Conservation (phyloP, 805 yeast species). For the Lipomyces oligophaga region DNA sequence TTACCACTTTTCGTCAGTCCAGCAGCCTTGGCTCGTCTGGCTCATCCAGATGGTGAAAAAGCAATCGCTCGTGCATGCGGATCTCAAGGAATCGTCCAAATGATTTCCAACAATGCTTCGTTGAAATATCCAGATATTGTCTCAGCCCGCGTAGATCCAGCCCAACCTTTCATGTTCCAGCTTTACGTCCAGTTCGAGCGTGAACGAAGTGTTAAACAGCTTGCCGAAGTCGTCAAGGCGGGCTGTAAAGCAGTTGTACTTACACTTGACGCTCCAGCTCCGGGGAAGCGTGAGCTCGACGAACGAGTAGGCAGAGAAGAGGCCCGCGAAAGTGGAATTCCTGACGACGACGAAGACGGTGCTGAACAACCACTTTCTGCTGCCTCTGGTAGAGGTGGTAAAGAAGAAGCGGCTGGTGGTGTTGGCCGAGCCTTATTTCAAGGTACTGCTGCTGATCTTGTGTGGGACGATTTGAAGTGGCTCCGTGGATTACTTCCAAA, state of each 20-base stretch:
- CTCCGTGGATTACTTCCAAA: slow-evolving; percentile 24
- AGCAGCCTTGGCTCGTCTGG: slow-evolving; percentile 46
- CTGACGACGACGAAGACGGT: slow-evolving; percentile 13
- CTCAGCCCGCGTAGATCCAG: slow-evolving; percentile 35
- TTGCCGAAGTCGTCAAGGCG: slow-evolving; percentile 42
- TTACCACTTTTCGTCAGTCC: slow-evolving; percentile 50
- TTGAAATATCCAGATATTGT: slow-evolving; percentile 44
- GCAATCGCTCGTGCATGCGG: slow-evolving; percentile 44
- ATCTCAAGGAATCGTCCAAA: slow-evolving; percentile 44
- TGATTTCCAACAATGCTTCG: slow-evolving; percentile 47
- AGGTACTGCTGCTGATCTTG: slow-evolving; percentile 32
- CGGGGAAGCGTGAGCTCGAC: slow-evolving; percentile 52
- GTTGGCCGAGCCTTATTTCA: slow-evolving; percentile 35
- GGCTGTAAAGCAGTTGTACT: slow-evolving; percentile 47
- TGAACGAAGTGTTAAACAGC: slow-evolving; percentile 33
- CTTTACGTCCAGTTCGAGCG: slow-evolving; percentile 46
- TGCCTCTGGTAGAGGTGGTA: slow-evolving; percentile 20
- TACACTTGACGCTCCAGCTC: slow-evolving; percentile 51
- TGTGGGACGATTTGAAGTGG: slow-evolving; percentile 29
- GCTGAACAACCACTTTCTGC: slow-evolving; percentile 20
- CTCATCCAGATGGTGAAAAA: slow-evolving; percentile 46
- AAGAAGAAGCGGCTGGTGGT: slow-evolving; percentile 38
- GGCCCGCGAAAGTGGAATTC: slow-evolving; percentile 27
- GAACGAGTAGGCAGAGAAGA: slow-evolving; percentile 37
- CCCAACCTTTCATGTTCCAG: slow-evolving; percentile 48